Conservation (phyloP, 179 eudicot species). For the Camellia oleifera region DNA sequence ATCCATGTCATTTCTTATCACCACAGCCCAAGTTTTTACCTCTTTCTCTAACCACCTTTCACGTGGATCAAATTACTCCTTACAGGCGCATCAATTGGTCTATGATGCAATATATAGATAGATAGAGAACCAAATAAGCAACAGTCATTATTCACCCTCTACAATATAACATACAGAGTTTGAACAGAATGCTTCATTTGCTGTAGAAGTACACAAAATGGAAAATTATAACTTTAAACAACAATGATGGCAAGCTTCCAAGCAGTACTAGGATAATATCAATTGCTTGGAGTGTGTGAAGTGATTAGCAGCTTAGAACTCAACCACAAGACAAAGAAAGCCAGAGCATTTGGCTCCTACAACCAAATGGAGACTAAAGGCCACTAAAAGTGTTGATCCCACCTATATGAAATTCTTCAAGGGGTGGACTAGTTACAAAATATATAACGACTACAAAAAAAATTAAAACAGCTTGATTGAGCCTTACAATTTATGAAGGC, state of each 20-base stretch:
- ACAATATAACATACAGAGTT: background rate
- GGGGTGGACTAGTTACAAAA: background rate
- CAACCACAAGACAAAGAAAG: background rate
- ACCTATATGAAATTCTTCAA: background rate
- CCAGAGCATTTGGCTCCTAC: background rate
- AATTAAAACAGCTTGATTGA: background rate
- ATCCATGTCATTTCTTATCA: too few species aligned
- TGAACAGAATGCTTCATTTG: background rate
- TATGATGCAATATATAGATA: background rate
- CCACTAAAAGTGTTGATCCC: background rate
- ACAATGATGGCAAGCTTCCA: background rate
- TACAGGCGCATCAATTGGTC: too few species aligned
- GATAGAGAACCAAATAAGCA: background rate
- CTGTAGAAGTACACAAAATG: background rate
- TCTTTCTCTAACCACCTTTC: too few species aligned
- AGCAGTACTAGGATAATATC: background rate
- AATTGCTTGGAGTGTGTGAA: background rate
- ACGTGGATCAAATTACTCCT: too few species aligned
- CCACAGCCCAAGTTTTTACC: too few species aligned
- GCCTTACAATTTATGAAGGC: background rate
- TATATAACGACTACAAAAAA: too few species aligned
- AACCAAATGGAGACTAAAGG: background rate
- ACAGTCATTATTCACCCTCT: background rate
- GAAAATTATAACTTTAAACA: background rate
- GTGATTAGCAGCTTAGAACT: too few species aligned